Conservation (phyloP, 148 eudicot genomes). For the Euryodendron excelsum region DNA sequence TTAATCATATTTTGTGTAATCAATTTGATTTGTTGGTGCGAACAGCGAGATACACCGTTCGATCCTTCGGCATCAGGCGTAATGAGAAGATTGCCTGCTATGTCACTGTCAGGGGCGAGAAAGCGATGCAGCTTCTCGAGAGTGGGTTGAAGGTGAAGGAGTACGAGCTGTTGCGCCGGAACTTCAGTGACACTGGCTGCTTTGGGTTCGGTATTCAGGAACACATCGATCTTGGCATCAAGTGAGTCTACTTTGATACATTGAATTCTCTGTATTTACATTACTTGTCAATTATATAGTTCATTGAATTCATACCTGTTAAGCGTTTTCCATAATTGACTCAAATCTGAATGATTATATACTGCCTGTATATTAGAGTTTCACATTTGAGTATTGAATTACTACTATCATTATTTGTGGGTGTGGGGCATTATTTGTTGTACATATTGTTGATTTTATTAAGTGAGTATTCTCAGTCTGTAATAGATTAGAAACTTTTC, state of each 20-base stretch:
- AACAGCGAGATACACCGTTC: conserved; percentile 77
- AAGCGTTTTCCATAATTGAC: not conserved
- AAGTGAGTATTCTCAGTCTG: not conserved
- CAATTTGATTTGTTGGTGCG: not conserved
- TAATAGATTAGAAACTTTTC: not conserved
- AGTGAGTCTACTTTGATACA: conserved; percentile 30
- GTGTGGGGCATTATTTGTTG: no score
- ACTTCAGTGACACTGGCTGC: conserved; percentile 84
- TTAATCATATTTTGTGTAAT: not conserved
- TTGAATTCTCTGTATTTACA: not conserved
- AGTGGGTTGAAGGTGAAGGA: conserved; percentile 86
- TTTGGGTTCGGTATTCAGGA: conserved; percentile 82
- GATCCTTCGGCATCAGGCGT: conserved; percentile 82
- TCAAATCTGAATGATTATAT: not conserved
- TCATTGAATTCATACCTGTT: not conserved
- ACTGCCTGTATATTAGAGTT: not conserved
- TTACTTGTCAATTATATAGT: no score
- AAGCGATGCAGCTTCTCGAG: conserved; percentile 76
- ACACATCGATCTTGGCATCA: conserved; percentile 84
- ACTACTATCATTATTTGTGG: no score
- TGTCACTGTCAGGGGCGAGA: conserved; percentile 76
- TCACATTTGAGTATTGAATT: no score
- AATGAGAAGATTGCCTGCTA: conserved; percentile 83
- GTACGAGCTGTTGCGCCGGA: conserved; percentile 61
- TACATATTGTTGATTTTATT: no score